Conservation (phyloP, 139 green algal genomes). For the Tetradesmus obliquus region DNA sequence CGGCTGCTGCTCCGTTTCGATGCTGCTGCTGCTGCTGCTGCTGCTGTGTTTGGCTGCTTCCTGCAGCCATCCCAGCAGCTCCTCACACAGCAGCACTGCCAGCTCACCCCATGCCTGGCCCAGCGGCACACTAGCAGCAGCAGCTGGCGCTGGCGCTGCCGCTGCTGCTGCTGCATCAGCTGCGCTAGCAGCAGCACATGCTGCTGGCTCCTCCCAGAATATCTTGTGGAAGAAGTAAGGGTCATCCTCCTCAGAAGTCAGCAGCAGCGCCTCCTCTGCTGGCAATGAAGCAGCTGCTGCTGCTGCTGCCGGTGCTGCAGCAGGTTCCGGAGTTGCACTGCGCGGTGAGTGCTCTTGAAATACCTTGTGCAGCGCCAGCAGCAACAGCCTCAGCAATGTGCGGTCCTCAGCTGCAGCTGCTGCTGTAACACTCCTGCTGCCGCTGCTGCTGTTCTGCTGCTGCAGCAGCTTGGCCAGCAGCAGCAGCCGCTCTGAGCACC, state of each 20-base stretch:
- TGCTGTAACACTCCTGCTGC: not conserved
- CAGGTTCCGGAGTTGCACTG: not conserved
- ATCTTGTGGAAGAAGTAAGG: slow-evolving; percentile 5
- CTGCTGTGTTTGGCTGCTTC: not conserved
- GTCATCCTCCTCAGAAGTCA: not conserved
- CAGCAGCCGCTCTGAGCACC: not conserved
- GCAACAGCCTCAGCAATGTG: not conserved
- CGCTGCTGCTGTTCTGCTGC: not conserved
- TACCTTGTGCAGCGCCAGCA: not conserved
- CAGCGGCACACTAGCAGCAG: not conserved
- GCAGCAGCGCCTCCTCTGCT: not conserved
- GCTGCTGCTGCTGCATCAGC: not conserved
- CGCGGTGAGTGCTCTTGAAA: not conserved
- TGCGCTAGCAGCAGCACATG: not conserved
- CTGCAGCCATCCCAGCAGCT: not conserved
- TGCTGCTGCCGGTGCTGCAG: not conserved
- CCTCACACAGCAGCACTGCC: not conserved
- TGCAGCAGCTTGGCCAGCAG: not conserved
- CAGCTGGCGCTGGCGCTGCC: not conserved
- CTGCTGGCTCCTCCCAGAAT: not conserved
- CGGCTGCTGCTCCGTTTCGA: not conserved
- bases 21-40: not conserved
- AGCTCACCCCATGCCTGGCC: not conserved
- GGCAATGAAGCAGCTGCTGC: not conserved
- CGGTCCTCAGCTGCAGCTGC: not conserved